These are phyloP conservation scores for Tulasnella sp. DNA, from an alignment of 768 basidiomycete genomes.

Conservation along the genomic window DNA sequence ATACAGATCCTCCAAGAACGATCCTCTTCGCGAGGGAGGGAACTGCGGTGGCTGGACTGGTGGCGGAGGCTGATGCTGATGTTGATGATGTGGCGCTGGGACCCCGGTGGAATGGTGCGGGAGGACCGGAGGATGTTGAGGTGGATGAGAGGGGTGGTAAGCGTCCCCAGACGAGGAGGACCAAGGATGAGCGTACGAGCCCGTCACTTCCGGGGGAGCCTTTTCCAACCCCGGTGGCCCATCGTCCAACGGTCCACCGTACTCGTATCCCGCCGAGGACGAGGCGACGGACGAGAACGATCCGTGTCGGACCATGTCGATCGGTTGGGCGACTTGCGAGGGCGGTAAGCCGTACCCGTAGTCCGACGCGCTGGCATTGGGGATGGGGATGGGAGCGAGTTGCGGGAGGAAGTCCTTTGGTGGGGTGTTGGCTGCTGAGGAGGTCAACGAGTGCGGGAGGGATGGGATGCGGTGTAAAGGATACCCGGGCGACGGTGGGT, in stretches of 20 bases:
- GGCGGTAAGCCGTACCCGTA: not conserved
- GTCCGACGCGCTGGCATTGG: not conserved
- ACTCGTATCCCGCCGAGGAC: not conserved
- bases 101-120: not conserved
- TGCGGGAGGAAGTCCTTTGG: not conserved
- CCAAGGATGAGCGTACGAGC: not conserved
- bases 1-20: not conserved
- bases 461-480: not conserved
- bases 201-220: not conserved
- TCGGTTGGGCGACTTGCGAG: not conserved
- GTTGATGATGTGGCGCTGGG: not conserved
- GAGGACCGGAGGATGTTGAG: not conserved
- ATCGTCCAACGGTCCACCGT: not conserved
- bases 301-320: not conserved
- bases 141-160: not conserved
- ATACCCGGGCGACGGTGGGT: not conserved
- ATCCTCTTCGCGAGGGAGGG: not conserved
- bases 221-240: not conserved
- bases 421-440: not conserved
- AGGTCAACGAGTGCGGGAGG: not conserved
- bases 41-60: not conserved
- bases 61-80: not conserved
- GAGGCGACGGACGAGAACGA: not conserved
- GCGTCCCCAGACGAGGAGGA: not conserved
- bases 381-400: not conserved